A percentile compares a stretch with the other conserved stretches of the same genome.
These are phyloP conservation scores for Alternaria conjuncta DNA, from an alignment of 2,329 filamentous ascomycete species.

Conservation along the genomic window DNA sequence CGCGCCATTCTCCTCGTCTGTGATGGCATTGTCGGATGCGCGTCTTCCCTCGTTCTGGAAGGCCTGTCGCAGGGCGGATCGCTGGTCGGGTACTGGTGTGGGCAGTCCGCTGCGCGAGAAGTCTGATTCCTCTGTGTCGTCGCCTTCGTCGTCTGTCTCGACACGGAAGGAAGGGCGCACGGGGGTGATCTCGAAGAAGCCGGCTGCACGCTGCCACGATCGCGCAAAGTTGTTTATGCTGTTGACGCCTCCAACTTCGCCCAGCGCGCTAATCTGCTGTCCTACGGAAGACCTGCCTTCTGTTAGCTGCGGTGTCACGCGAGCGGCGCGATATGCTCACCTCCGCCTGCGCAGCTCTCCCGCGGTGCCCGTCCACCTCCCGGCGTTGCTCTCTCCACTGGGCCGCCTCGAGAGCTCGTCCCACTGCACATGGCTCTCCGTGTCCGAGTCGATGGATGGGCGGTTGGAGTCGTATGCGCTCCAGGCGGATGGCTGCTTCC, in stretches of 20 bases:
- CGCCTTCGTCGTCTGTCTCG: slow-evolving; percentile 38
- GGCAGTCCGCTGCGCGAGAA: slow-evolving; percentile 41
- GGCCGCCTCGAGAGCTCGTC: slow-evolving; percentile 41
- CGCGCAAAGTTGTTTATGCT: slow-evolving; percentile 92
- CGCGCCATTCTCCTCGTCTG: slow-evolving; percentile 42
- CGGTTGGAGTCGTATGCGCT: slow-evolving; percentile 54
- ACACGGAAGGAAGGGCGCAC: slow-evolving; percentile 75
- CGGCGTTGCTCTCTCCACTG: slow-evolving; percentile 40
- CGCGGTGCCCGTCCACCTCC: slow-evolving; percentile 27
- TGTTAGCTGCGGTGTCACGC: slow-evolving; percentile 8
- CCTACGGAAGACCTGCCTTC: slow-evolving; percentile 54
- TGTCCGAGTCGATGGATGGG: slow-evolving; percentile 50
- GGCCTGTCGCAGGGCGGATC: slow-evolving; percentile 52
- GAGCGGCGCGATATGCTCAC: slow-evolving; percentile 21
- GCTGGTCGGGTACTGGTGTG: slow-evolving; percentile 43
- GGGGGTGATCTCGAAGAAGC: slow-evolving; percentile 86
- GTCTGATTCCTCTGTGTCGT: slow-evolving; percentile 37
- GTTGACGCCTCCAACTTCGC: slow-evolving; percentile 88
- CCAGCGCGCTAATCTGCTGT: slow-evolving; percentile 57
- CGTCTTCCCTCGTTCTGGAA: slow-evolving; percentile 47
- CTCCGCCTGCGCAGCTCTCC: slow-evolving; percentile 48
- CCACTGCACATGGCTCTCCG: slow-evolving; percentile 48
- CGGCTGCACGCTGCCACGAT: slow-evolving; percentile 89
- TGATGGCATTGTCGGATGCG: slow-evolving; percentile 47
- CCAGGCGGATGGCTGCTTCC: slow-evolving; percentile 55